A percentile compares a stretch with the other conserved stretches of the same genome.
Evolutionary conservation across 2,329 filamentous ascomycete genomes (phyloP).

Genomic region (Beauveria varroae): DNA sequence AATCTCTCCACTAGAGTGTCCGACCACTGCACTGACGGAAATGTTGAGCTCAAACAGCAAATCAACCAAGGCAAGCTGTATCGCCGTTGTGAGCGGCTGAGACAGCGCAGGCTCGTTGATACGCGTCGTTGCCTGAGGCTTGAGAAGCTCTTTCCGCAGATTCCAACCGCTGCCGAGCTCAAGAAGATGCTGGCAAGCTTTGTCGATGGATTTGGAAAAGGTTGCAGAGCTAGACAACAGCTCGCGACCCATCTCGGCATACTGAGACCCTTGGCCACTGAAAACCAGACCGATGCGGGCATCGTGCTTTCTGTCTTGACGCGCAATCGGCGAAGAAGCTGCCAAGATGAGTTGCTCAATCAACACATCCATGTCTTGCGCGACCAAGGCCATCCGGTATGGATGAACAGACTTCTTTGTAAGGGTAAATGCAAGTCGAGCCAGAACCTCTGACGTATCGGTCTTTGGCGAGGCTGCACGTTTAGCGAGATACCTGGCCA

Average conservation of each 20-base stretch:
- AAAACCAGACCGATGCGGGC: constrained; percentile 18
- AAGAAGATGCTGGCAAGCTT: constrained; percentile 10
- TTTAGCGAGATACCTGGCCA: constrained; percentile 14
- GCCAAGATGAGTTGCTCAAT: constrained; percentile 3
- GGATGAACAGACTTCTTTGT: constrained; percentile 5
- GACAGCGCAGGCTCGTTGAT: constrained; percentile 28
- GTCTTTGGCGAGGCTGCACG: background rate
- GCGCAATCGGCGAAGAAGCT: constrained; percentile 11
- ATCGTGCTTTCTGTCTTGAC: constrained; percentile 2
- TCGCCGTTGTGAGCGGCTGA: constrained; percentile 30
- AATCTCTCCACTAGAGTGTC: constrained; percentile 37
- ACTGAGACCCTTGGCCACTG: constrained; percentile 27
- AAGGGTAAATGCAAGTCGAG: constrained; percentile 14
- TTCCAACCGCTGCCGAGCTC: background rate
- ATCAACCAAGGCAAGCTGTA: constrained; percentile 35
- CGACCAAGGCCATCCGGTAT: constrained; percentile 14
- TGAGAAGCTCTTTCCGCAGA: background rate
- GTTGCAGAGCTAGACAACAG: constrained; percentile 21
- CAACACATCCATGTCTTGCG: constrained; percentile 13
- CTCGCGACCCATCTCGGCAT: constrained; percentile 23
- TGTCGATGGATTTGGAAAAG: constrained; percentile 21
- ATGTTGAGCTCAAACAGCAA: constrained; percentile 32
- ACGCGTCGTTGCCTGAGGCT: constrained; percentile 15
- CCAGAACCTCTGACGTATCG: constrained; percentile 5
- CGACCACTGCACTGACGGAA: constrained; percentile 25